These are phyloP conservation scores for Beauveria varroae DNA, from an alignment of 2,329 filamentous ascomycete species.

Conservation along the genomic window DNA sequence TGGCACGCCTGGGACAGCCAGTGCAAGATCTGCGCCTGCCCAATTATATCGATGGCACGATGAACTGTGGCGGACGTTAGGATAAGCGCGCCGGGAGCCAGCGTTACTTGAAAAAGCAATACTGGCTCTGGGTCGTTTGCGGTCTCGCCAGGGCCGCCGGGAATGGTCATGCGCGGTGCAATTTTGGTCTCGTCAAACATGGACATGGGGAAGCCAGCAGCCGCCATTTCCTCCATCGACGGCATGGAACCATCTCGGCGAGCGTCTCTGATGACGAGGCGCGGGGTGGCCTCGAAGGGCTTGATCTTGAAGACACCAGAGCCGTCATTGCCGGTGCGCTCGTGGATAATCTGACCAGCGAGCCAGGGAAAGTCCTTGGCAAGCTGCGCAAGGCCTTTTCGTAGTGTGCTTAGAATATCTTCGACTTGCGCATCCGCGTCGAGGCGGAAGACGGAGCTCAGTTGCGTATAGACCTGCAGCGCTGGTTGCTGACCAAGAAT, in stretches of 20 bases:
- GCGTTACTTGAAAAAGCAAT: conserved; percentile 39
- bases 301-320: conserved; percentile 33
- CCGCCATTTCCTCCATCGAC: conserved; percentile 29
- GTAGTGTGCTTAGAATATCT: conserved; percentile 24
- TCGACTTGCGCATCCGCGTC: conserved; percentile 15
- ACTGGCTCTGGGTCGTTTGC: conserved; percentile 27
- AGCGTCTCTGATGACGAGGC: conserved; percentile 36
- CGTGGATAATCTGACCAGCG: conserved; percentile 35
- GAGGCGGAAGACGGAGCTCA: conserved; percentile 32
- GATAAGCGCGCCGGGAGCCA: conserved; percentile 41
- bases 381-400: conserved; percentile 30
- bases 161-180: conserved; percentile 33
- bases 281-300: conserved; percentile 22
- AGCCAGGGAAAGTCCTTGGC: conserved; percentile 36
- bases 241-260: conserved; percentile 26
- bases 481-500: conserved; percentile 33
- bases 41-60: conserved; percentile 42
- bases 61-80: conserved; percentile 43
- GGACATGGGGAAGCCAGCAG: conserved; percentile 34
- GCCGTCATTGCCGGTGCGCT: conserved; percentile 20
- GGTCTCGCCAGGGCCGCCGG: conserved; percentile 19
- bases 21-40: conserved; percentile 37
- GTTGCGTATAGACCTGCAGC: conserved; percentile 38
- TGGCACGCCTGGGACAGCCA: conserved; percentile 42
- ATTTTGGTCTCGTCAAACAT: conserved; percentile 40